A percentile compares a stretch with the other conserved stretches of the same genome.
Conservation (phyloP, 2,329 filamentous ascomycete species). For the Ambrosiella cleistominuta region DNA sequence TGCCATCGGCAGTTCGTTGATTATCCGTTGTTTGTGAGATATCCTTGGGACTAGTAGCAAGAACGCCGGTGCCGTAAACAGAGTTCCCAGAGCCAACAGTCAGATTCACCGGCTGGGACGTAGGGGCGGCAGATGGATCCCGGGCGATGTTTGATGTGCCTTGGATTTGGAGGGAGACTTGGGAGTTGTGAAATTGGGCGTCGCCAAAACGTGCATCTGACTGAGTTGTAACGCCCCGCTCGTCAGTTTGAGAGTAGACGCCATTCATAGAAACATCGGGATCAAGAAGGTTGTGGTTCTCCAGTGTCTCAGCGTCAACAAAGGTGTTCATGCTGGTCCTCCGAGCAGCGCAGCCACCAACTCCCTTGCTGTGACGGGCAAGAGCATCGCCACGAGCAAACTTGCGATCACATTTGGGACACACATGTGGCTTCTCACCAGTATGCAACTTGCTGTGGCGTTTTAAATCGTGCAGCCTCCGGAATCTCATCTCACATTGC, state of each 20-base stretch:
- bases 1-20: not conserved
- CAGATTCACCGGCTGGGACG: not conserved
- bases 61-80: slow-evolving; percentile 53
- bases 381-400: slow-evolving; percentile 92
- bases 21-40: slow-evolving; percentile 31
- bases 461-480: slow-evolving; percentile 85
- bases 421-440: slow-evolving; percentile 86
- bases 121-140: slow-evolving; percentile 23
- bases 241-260: slow-evolving; percentile 26
- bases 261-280: slow-evolving; percentile 37
- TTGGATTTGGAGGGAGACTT: slow-evolving; percentile 9
- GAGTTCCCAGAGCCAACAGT: slow-evolving; percentile 26
- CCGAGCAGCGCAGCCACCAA: slow-evolving; percentile 84
- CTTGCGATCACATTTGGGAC: slow-evolving; percentile 81
- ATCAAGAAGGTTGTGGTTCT: slow-evolving; percentile 31
- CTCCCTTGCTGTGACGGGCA: slow-evolving; percentile 86
- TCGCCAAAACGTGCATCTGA: slow-evolving; percentile 2
- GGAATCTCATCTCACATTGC: slow-evolving; percentile 83
- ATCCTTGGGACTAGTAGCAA: slow-evolving; percentile 79
- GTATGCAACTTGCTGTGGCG: slow-evolving; percentile 93
- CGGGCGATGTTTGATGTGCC: not conserved
- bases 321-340: slow-evolving; percentile 74
- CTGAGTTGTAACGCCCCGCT: slow-evolving; percentile 27
- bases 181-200: slow-evolving; percentile 7
- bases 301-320: slow-evolving; percentile 58